These are phyloP conservation scores for Cercospora sesami DNA, from an alignment of 2,329 filamentous ascomycete genomes.

Conservation along the genomic window DNA sequence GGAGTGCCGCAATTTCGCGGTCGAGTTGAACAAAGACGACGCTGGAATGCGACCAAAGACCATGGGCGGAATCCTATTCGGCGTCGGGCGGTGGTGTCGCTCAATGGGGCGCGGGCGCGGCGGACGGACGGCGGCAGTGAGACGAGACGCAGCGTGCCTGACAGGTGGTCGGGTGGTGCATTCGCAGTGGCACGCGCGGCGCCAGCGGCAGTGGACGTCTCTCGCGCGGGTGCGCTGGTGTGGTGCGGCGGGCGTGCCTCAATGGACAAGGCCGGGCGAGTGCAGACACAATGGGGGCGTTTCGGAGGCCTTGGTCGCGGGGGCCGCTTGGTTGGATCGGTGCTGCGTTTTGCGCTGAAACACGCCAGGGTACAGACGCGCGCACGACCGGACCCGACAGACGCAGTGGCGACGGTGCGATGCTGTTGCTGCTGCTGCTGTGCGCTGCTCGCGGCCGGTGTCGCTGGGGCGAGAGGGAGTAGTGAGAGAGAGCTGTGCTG, in stretches of 20 bases:
- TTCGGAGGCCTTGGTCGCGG: conserved; percentile 1
- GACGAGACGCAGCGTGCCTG: not conserved
- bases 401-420: not conserved
- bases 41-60: conserved; percentile 20
- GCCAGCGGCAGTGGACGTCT: not conserved
- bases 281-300: not conserved
- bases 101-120: not conserved
- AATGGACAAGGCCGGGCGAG: not conserved
- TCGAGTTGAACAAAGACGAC: conserved; percentile 23
- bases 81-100: not conserved
- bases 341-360: conserved; percentile 3
- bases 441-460: not conserved
- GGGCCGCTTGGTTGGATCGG: not conserved
- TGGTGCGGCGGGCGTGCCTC: not conserved
- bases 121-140: not conserved
- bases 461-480: not conserved
- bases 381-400: not conserved
- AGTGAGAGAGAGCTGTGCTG: not conserved
- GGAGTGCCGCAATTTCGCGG: conserved; percentile 20
- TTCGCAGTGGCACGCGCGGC: not conserved
- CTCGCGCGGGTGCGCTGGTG: not conserved
- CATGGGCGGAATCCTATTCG: not conserved
- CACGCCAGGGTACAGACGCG: not conserved
- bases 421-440: not conserved
- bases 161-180: not conserved